Base-by-base conservation (phyloP, 108 stramenopile species). In the Nitzschia inconspicua region DNA sequence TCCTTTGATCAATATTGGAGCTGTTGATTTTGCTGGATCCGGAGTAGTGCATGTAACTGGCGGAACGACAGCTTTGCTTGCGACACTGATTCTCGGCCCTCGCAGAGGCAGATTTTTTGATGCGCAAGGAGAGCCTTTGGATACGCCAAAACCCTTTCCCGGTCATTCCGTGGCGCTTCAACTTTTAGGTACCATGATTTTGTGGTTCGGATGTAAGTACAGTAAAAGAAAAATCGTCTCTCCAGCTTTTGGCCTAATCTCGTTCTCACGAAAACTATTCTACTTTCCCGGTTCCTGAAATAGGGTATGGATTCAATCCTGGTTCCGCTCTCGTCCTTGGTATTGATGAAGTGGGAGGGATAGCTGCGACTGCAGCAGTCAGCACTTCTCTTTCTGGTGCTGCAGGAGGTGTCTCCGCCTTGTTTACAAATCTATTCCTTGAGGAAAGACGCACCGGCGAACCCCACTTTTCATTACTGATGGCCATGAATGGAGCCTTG, bases 281-380 rank as follows among this genome's bases (percentile, higher is more conserved):
- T 22, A 54, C 3, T 25, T 76, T 75, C 46, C 68, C 70, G 14
- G 85, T 80, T 69, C 80, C 77, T 76, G n/a, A 68, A 18, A 66
- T 67, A 53, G 72, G 96, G 96, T 93, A 84, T 59, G 94, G 95
- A 10, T 97, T 97, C 89, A 97, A 97, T 76, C 78, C 86, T 6
- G 93, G 90, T 14, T 89, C 88, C 14, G 88, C 93, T 30, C 71
- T 70, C 44, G 39, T 68, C 59, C 74, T 91, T 11, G 81, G 80
- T 26, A 57, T 52, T 29, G 47, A 47, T 7, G 60, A 57, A 0
- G 44, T 47, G 20, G 86, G 80, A 2, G 64, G 64, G 11, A 75
- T 89, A 24, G 77, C 80, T 14, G 88, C 89, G 0, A 68, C 78
- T 22, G 68, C 65, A n/a, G 94, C 91, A 20, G 88, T 95, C 48